Evolutionary conservation across 73 alveolate species (phyloP).

Genomic region (Paramecium bursaria): DNA sequence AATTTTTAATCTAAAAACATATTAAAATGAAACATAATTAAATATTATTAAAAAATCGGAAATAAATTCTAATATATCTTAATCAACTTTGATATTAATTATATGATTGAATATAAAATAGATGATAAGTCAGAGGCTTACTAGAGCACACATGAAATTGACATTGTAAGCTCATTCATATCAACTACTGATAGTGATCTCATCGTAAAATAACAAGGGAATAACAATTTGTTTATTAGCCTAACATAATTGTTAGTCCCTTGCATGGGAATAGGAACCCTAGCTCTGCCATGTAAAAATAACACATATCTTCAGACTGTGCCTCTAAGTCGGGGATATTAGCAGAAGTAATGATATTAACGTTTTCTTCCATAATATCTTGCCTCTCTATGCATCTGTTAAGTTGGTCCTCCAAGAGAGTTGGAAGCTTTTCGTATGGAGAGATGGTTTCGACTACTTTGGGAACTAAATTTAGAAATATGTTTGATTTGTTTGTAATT

Average conservation of each 20-base stretch:
- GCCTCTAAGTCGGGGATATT: conserved; percentile 18
- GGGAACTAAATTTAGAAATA: conserved; percentile 15
- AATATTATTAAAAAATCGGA: too few species aligned
- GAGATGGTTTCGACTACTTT: conserved; percentile 2
- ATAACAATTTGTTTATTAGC: too few species aligned
- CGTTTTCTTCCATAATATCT: conserved; percentile 36
- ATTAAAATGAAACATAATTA: too few species aligned
- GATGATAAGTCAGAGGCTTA: too few species aligned
- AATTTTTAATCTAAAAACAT: too few species aligned
- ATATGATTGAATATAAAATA: too few species aligned
- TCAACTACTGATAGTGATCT: too few species aligned
- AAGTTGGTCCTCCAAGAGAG: conserved; percentile 37
- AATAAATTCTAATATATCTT: too few species aligned
- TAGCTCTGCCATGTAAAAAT: conserved; percentile 54
- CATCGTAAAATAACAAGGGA: too few species aligned
- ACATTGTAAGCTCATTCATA: too few species aligned
- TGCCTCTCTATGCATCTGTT: conserved; percentile 47
- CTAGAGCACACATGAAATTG: too few species aligned
- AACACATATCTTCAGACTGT: conserved; percentile 7
- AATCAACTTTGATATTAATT: too few species aligned
- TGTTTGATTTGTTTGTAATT: conserved; percentile 30
- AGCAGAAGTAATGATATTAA: not conserved
- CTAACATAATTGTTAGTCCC: conserved; percentile 41
- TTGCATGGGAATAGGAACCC: conserved; percentile 46
- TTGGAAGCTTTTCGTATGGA: conserved; percentile 20